Evolutionary conservation across 768 basidiomycete genomes (phyloP).

Genomic region (Suillus alpinus): DNA sequence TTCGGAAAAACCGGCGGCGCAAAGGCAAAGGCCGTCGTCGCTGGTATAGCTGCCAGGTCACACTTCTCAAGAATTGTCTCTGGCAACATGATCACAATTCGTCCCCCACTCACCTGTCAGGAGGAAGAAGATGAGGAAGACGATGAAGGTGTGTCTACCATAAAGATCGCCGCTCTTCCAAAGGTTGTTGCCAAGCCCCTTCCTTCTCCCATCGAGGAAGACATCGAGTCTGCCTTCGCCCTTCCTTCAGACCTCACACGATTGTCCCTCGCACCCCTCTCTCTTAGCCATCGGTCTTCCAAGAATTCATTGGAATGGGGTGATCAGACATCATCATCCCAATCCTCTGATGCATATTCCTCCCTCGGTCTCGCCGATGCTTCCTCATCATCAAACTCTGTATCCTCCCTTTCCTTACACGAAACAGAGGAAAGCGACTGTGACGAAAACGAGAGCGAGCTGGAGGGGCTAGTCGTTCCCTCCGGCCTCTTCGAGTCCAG

Average conservation of each 20-base stretch:
- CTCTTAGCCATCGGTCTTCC: constrained; percentile 73
- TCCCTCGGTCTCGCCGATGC: constrained; percentile 72
- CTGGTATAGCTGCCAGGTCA: constrained; percentile 38
- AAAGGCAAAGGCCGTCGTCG: constrained; percentile 39
- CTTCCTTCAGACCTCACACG: constrained; percentile 78
- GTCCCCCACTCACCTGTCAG: constrained; percentile 54
- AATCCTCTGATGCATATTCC: constrained; percentile 86
- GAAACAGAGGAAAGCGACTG: constrained; percentile 71
- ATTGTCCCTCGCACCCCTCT: constrained; percentile 77
- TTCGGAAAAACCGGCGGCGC: constrained; percentile 56
- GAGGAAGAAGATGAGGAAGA: constrained; percentile 61
- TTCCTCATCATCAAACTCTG: constrained; percentile 70
- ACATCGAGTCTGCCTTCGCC: constrained; percentile 81
- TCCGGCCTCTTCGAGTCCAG: constrained; percentile 72
- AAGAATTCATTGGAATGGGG: constrained; percentile 86
- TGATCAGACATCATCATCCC: constrained; percentile 75
- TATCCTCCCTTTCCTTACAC: constrained; percentile 60
- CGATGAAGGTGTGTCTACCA: constrained; percentile 81
- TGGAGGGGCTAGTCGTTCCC: constrained; percentile 81
- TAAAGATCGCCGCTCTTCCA: constrained; percentile 63
- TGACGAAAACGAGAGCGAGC: constrained; percentile 67
- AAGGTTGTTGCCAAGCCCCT: constrained; percentile 33
- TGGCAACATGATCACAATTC: constrained; percentile 47
- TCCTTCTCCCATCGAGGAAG: constrained; percentile 54
- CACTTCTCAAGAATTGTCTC: constrained; percentile 34